Evolutionary conservation across 148 eudicot genomes (phyloP), one percentile per base, ranked within the genome.

Genomic region (Beta vulgaris): DNA sequence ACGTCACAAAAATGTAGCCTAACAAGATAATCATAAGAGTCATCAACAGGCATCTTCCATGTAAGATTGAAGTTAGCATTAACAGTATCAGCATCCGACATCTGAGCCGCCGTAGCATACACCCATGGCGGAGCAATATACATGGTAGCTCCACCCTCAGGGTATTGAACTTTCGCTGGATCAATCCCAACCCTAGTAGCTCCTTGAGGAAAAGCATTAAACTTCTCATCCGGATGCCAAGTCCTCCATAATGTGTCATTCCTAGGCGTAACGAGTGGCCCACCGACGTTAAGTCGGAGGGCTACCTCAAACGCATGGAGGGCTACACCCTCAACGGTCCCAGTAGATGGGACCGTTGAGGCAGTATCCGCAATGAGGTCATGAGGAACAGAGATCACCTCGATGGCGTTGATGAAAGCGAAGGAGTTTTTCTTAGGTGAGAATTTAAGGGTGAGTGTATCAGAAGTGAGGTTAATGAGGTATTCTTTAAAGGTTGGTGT

Each of bases 1-100:
- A 89, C 80, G 68, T 87, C 93, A 64, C 91, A 89, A 59, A 89
- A 89, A 39, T 89, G 93, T 35, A 89, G 75, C 69, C 92, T 82
- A 35, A 89, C 71, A 10, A 89, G 78, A 69, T 87, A 89, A 14
- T 85, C 77, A 68, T 77, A 89, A 40, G 83, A 78, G 0, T 89
- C 78, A 39, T 89, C 93, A 64, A 86, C 89, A 0, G 84, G 57
- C 72, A 89, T 75, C 34, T 62, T 74, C 91, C 93, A 89, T 34
- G 88, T 84, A 23, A 89, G 82, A 69, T 89, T 89, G 80, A 89
- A 87, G 31, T 81, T 81, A 0, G 81, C 70, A 16, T 40, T 44
- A 0, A 71, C 28, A 2, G 83, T 84, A 7, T 80, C 79, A 1
- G 89, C 66, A 29, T 82, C 78, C 0, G 63, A 86, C 93, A 87